Base-by-base conservation (phyloP, 1,284 basidiomycete genomes). In the Gymnopus androsaceus region DNA sequence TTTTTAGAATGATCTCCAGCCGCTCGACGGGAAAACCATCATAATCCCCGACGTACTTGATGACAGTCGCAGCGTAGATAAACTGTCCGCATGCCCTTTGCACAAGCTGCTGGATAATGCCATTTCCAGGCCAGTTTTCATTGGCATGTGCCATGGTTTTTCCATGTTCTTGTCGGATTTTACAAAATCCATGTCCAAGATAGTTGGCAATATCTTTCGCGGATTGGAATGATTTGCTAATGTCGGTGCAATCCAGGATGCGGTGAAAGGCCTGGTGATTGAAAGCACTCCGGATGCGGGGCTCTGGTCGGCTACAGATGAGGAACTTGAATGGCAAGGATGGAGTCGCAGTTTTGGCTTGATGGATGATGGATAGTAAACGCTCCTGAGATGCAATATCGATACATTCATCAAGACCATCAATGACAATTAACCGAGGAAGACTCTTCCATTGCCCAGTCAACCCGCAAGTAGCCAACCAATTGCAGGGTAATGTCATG, bases 361-460 rank as follows among this genome's bases (percentile, higher is more conserved):
- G 63, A 4, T 59, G 61, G n/a, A 70, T 59, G 17, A 67, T 64
- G 21, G 61, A 57, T 8, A 70, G 63, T 34, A 70, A 64, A 34
- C 63, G 62, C 9, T 63, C 57, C 55, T 68, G 68, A 3, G 62
- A 59, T 37, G 61, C 62, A 3, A 59, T 57, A 44, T 61, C 61
- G 23, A 61, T 60, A 54, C 67, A 68, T 52, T 65, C 65, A 53
- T 68, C 67, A 21, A 68, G 59, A 0, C 64, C 68, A 48, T 69
- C 67, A 46, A 70, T 66, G n/a, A 70, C 44, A n/a, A 57, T 38
- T 3, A 57, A 41, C 17, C 31, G 28, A 14, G 45, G 56, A n/a
- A 48, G 46, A 21, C 27, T 25, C 9, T 19, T 37, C 34, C 48
- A 45, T 5, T 17, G 4, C 27, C 14, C 5, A 31, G 27, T 3